A percentile compares a stretch with the other conserved stretches of the same genome.
phyloP scores from a whole-genome alignment of 1,284 basidiomycete species.

The Trichosporon ovoides region DNA sequence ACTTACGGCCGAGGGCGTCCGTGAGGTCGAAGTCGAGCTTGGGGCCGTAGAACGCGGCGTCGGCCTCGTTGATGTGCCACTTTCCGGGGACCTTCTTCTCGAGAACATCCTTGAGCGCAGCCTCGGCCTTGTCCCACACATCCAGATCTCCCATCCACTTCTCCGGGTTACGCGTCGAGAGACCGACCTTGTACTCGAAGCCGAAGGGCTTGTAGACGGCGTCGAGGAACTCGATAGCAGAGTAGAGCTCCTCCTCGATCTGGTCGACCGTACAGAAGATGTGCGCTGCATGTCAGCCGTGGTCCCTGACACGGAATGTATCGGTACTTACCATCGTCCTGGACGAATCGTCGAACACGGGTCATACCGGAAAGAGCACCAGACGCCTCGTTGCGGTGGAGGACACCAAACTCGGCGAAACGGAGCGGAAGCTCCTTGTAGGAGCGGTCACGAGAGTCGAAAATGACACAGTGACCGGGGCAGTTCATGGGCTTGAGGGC shows the following conservation, averaged over 20 bases:
- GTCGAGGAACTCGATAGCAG: conserved; percentile 91
- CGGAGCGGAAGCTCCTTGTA: conserved; percentile 95
- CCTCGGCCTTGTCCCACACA: conserved; percentile 85
- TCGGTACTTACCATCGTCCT: conserved; percentile 68
- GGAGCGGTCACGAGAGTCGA: conserved; percentile 86
- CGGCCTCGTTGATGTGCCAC: conserved; percentile 92
- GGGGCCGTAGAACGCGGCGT: conserved; percentile 95
- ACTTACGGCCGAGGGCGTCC: conserved; percentile 85
- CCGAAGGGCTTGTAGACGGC: conserved; percentile 94
- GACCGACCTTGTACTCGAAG: conserved; percentile 90
- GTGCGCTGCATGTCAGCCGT: conserved; percentile 48
- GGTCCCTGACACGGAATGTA: too few species aligned
- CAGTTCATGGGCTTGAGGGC: conserved; percentile 99
- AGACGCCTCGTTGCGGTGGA: conserved; percentile 94
- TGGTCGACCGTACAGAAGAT: conserved; percentile 94
- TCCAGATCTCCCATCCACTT: conserved; percentile 86
- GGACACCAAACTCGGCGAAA: conserved; percentile 97
- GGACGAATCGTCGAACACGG: conserved; percentile 88
- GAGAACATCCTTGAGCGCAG: conserved; percentile 74
- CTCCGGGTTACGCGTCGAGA: conserved; percentile 88
- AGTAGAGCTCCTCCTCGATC: conserved; percentile 82
- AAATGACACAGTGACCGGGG: conserved; percentile 94
- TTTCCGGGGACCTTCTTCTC: conserved; percentile 82
- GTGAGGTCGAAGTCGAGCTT: conserved; percentile 95
- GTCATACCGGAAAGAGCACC: conserved; percentile 92